Conservation (phyloP, 2,329 filamentous ascomycete genomes). For the Colletotrichum navitas region DNA sequence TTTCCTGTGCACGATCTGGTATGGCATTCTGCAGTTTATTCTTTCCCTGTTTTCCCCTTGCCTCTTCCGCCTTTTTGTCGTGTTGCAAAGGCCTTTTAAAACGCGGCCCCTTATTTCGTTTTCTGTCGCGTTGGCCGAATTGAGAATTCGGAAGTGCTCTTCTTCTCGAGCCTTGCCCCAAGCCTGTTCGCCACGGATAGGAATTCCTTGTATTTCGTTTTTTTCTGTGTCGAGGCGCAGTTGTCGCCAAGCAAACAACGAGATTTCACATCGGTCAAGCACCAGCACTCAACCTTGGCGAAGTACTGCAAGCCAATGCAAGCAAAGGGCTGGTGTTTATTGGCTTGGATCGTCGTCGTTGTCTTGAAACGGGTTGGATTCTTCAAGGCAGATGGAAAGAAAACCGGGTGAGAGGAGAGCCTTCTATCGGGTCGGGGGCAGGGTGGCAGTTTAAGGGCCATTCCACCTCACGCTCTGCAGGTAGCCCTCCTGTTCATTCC, state of each 20-base stretch:
- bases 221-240: constrained; percentile 13
- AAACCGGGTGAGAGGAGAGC: constrained; percentile 11
- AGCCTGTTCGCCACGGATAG: background rate
- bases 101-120: background rate
- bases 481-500: background rate
- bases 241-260: constrained; percentile 36
- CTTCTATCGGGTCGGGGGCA: constrained; percentile 25
- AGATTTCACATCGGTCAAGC: constrained; percentile 37
- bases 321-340: background rate
- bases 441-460: constrained; percentile 42
- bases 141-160: constrained; percentile 15
- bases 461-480: constrained; percentile 14
- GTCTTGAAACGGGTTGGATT: constrained; percentile 4
- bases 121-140: background rate
- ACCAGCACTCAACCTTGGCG: constrained; percentile 34
- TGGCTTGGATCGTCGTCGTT: constrained; percentile 26
- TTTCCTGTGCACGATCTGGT: constrained; percentile 69
- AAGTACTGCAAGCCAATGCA: background rate
- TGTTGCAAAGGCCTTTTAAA: background rate
- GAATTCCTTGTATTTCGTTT: constrained; percentile 1
- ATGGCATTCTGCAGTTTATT: constrained; percentile 52
- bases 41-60: background rate
- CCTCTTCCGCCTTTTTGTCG: background rate
- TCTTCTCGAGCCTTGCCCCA: background rate
- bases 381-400: constrained; percentile 12